A percentile compares a stretch with the other conserved stretches of the same genome.
These are phyloP conservation scores for Nakazawaea wyomingensis DNA, from an alignment of 805 yeast genomes.

Conservation along the genomic window DNA sequence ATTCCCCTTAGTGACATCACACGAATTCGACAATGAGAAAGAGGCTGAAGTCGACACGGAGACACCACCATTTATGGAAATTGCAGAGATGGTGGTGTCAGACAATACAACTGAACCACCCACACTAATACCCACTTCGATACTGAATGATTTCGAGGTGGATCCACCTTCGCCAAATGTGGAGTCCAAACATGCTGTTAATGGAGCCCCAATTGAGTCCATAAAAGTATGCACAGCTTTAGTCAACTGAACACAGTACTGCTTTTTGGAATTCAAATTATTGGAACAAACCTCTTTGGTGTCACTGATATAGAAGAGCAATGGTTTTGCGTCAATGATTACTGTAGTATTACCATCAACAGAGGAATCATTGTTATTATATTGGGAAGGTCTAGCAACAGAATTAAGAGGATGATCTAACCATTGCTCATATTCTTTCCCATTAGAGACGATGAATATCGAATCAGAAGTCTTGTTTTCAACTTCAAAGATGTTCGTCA, in stretches of 20 bases:
- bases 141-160: conserved; percentile 3
- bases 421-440: too few species aligned
- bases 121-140: conserved; percentile 1
- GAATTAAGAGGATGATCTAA: too few species aligned
- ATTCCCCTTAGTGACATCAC: conserved; percentile 10
- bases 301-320: neutral
- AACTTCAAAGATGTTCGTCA: too few species aligned
- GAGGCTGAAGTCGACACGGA: neutral
- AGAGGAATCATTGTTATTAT: too few species aligned
- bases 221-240: neutral
- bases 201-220: conserved; percentile 7
- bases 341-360: too few species aligned
- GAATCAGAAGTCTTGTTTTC: too few species aligned
- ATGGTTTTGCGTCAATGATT: too few species aligned
- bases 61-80: conserved; percentile 4
- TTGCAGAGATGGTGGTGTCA: conserved; percentile 1
- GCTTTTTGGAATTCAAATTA: neutral
- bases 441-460: too few species aligned
- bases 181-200: conserved; percentile 11
- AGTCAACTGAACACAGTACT: conserved; percentile 5
- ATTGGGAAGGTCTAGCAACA: too few species aligned
- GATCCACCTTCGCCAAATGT: conserved; percentile 12
- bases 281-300: conserved; percentile 6
- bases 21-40: conserved; percentile 5
- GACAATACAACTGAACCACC: neutral